Base-by-base conservation (phyloP, 768 basidiomycete genomes). In the Hygrocybe punicea region DNA sequence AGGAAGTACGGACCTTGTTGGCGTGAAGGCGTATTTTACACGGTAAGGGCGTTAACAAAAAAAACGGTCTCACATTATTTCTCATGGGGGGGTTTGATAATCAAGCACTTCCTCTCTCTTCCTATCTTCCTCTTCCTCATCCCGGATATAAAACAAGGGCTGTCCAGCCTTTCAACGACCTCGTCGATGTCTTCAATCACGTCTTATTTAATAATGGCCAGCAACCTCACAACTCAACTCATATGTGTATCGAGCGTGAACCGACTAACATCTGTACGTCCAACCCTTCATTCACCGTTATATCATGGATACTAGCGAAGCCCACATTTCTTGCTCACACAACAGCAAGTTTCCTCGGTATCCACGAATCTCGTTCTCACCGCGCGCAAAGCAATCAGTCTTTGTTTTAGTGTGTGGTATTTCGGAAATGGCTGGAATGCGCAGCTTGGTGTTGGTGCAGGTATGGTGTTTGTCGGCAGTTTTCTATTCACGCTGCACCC, bases 161-260 rank as follows among this genome's bases (percentile, higher is more conserved):
- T 85, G 7, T 64, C 60, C n/a, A 79, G 79, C 56, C 71, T 85
- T 33, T 77, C 78, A 1, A 65, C 69, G 14, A 65, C 74, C 8
- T 59, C 70, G 35, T 62, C 67, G 36, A 67, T 66, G 34, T 69
- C 62, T 14, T 69, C 73, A 4, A 61, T 69, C 10, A 65, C 72
- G 3, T 80, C 89, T 0, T 84, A 85, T 66, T 56, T 83, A 33
- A 78, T 87, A 19, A 74, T 93, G 17, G 75, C 67, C 0, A 71
- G 78, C 19, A 93, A 93, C 65, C 78, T 92, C 17, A 57, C 84
- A 13, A 83, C 89, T 2, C 92, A 93, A 63, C 80, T 87, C 2
- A 70, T 89, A n/a, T 94, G 92, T 64, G 85, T 92, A 3, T 83
- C 87, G 1, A 89, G 90, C 19, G 92, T 92, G 35, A 93, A 92